These are phyloP conservation scores for Sugiyamaella floridensis DNA, from an alignment of 805 yeast species.

Conservation along the genomic window DNA sequence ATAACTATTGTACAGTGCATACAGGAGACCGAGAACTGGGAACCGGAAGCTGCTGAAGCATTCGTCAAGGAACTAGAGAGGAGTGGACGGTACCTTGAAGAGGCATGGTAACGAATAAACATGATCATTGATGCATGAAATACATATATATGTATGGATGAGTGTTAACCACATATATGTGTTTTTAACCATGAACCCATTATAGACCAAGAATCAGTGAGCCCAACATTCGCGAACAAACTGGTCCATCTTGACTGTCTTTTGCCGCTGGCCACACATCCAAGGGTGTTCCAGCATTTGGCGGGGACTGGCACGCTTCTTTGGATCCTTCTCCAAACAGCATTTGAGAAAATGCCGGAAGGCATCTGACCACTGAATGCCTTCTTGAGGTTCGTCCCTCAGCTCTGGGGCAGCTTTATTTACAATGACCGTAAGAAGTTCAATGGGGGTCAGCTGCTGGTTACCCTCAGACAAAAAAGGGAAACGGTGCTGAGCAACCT, in stretches of 20 bases:
- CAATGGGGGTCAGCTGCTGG: slow-evolving; percentile 71
- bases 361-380: slow-evolving; percentile 72
- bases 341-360: slow-evolving; percentile 77
- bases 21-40: slow-evolving; percentile 40
- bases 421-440: slow-evolving; percentile 70
- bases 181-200: background rate
- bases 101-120: slow-evolving; percentile 62
- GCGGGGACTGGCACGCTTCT: slow-evolving; percentile 81
- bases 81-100: slow-evolving; percentile 67
- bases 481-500: slow-evolving; percentile 87
- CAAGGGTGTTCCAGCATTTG: slow-evolving; percentile 94
- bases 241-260: slow-evolving; percentile 76
- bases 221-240: slow-evolving; percentile 71
- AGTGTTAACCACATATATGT: background rate
- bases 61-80: slow-evolving; percentile 55
- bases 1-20: slow-evolving; percentile 64
- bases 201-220: background rate
- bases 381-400: slow-evolving; percentile 67
- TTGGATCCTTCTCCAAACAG: slow-evolving; percentile 73
- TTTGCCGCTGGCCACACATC: slow-evolving; percentile 69
- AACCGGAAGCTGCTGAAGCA: slow-evolving; percentile 41
- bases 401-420: slow-evolving; percentile 72
- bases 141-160: background rate
- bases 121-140: background rate
- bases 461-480: slow-evolving; percentile 58